A percentile compares a stretch with the other conserved stretches of the same genome.
phyloP scores from a whole-genome alignment of 495 filamentous ascomycete species.

The Aspergillus panamensis region DNA sequence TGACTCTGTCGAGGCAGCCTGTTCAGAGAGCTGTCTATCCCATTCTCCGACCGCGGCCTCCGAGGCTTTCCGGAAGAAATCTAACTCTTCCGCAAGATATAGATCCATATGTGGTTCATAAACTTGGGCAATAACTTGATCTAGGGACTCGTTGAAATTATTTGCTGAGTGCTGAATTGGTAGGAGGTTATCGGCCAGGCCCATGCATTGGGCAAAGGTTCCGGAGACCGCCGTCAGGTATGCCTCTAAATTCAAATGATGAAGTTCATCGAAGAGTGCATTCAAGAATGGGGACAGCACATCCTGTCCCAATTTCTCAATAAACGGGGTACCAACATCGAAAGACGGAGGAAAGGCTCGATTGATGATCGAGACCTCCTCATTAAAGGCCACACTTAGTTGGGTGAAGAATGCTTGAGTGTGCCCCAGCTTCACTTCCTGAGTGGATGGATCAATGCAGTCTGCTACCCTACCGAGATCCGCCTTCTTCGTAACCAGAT shows the following conservation, averaged over 20 bases:
- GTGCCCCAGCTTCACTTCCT: conserved; percentile 65
- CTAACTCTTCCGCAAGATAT: conserved; percentile 89
- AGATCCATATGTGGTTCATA: conserved; percentile 93
- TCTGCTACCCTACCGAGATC: conserved; percentile 74
- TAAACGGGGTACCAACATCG: conserved; percentile 69
- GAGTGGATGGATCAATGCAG: conserved; percentile 65
- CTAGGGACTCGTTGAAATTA: conserved; percentile 53
- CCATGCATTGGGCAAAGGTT: conserved; percentile 78
- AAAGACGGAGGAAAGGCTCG: conserved; percentile 77
- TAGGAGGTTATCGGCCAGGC: conserved; percentile 65
- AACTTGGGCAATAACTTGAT: conserved; percentile 59
- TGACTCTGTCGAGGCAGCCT: conserved; percentile 86
- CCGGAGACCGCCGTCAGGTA: conserved; percentile 86
- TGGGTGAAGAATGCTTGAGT: conserved; percentile 77
- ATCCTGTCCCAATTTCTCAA: conserved; percentile 79
- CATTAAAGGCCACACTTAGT: conserved; percentile 69
- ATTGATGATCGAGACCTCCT: conserved; percentile 79
- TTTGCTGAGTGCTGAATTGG: conserved; percentile 58
- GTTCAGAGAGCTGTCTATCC: conserved; percentile 87
- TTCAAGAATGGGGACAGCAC: conserved; percentile 85
- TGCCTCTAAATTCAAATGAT: conserved; percentile 66
- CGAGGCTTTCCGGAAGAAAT: conserved; percentile 72
- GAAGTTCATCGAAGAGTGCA: conserved; percentile 83
- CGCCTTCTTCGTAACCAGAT: conserved; percentile 69
- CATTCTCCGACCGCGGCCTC: conserved; percentile 74